Evolutionary conservation across 257 asterid species (phyloP).

Genomic region (Linaria vulgaris): DNA sequence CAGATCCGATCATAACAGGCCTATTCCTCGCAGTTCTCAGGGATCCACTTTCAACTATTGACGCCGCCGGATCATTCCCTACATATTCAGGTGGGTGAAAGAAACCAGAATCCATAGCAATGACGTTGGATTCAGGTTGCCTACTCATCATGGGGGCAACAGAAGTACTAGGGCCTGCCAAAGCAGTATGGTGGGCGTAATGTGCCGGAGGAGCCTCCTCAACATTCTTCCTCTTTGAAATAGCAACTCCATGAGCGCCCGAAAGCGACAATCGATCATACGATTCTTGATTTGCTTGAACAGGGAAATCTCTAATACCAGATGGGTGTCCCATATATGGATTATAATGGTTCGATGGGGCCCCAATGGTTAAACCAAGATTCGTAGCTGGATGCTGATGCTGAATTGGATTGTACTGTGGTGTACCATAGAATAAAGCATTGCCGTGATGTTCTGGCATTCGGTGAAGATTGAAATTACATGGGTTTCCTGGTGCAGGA

Average conservation of each 20-base stretch:
- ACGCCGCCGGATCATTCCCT: conserved; percentile 35
- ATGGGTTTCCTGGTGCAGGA: conserved; percentile 42
- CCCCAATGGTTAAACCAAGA: conserved; percentile 36
- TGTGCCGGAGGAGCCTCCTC: conserved; percentile 45
- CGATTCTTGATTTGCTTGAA: conserved; percentile 53
- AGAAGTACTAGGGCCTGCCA: conserved; percentile 65
- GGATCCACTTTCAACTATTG: conserved; percentile 31
- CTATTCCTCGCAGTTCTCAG: conserved; percentile 48
- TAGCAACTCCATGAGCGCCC: too few relatives aligned
- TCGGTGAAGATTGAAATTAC: conserved; percentile 43
- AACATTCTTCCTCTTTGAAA: conserved; percentile 55
- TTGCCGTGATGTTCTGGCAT: conserved; percentile 58
- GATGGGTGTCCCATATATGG: conserved; percentile 60
- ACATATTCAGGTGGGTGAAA: conserved; percentile 34
- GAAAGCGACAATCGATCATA: conserved; percentile 39
- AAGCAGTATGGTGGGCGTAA: conserved; percentile 35
- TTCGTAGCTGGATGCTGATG: conserved; percentile 47
- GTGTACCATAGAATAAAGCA: conserved; percentile 48
- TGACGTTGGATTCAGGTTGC: conserved; percentile 40
- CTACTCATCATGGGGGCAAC: conserved; percentile 31
- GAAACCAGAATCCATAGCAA: conserved; percentile 30
- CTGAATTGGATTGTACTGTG: conserved; percentile 42
- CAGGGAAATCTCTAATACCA: conserved; percentile 49
- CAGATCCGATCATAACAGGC: conserved; percentile 42
- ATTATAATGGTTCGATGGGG: conserved; percentile 54